Evolutionary conservation across 441 rosid genomes (phyloP).

Genomic region (Syzygium malaccense): DNA sequence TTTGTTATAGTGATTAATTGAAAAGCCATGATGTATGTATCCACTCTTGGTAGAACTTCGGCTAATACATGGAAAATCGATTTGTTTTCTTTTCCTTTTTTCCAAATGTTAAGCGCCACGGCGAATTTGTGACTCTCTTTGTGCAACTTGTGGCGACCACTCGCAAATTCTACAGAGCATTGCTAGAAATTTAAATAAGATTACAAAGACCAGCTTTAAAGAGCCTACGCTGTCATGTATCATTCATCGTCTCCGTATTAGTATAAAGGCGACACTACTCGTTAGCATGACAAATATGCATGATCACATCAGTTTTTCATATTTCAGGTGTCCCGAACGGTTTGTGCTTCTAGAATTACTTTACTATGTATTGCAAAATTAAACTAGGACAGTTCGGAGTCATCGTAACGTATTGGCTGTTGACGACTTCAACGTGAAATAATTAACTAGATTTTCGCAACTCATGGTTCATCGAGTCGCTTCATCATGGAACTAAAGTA

Average conservation of each 20-base stretch:
- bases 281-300: too few relatives aligned
- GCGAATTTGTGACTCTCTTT: neutral
- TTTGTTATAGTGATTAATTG: too few relatives aligned
- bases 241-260: too few relatives aligned
- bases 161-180: neutral
- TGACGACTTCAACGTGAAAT: neutral
- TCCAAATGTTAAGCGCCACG: neutral
- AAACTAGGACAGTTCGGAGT: neutral
- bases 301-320: neutral
- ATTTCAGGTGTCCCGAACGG: neutral
- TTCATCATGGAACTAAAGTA: neutral
- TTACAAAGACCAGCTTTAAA: neutral
- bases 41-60: too few relatives aligned
- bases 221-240: neutral
- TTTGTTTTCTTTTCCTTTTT: too few relatives aligned
- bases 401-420: neutral
- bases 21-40: too few relatives aligned
- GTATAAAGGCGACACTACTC: too few relatives aligned
- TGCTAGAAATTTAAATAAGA: neutral
- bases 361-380: neutral
- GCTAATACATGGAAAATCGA: too few relatives aligned
- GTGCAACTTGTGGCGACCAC: neutral
- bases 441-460: neutral
- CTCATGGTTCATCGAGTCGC: neutral
- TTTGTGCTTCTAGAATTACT: neutral